These are phyloP conservation scores for Gypsophila paniculata DNA, from an alignment of 179 eudicot genomes.

Conservation along the genomic window DNA sequence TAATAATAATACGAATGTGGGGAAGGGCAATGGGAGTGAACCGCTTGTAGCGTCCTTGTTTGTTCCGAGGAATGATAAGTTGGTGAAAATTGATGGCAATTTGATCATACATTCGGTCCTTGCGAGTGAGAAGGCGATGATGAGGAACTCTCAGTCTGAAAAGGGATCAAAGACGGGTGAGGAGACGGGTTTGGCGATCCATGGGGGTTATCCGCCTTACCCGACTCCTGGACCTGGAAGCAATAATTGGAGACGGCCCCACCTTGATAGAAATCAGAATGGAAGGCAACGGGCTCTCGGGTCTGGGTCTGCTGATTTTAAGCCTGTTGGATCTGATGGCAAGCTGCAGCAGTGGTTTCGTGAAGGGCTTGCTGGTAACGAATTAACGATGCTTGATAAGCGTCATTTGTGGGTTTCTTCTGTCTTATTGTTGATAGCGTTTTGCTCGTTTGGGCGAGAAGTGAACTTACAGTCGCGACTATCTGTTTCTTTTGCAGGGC, in stretches of 20 bases:
- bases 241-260: slow-evolving; percentile 52
- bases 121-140: slow-evolving; percentile 78
- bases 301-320: slow-evolving; percentile 43
- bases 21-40: slow-evolving; percentile 53
- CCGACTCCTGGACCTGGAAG: slow-evolving; percentile 43
- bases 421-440: background rate
- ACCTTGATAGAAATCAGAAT: slow-evolving; percentile 40
- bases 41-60: slow-evolving; percentile 75
- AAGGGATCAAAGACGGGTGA: slow-evolving; percentile 27
- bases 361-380: slow-evolving; percentile 88
- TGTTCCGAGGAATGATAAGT: slow-evolving; percentile 92
- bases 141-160: slow-evolving; percentile 37
- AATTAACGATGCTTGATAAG: background rate
- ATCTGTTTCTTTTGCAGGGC: slow-evolving; percentile 55
- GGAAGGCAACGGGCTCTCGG: slow-evolving; percentile 62
- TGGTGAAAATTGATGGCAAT: slow-evolving; percentile 93
- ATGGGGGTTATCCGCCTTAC: slow-evolving; percentile 47
- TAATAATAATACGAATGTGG: slow-evolving; percentile 25
- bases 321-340: slow-evolving; percentile 50
- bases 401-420: background rate
- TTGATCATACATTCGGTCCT: slow-evolving; percentile 91
- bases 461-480: slow-evolving; percentile 3
- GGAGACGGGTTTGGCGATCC: slow-evolving; percentile 65
- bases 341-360: slow-evolving; percentile 85
- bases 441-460: background rate